Evolutionary conservation across 2,329 filamentous ascomycete genomes (phyloP).

Genomic region (Xylaria digitata): DNA sequence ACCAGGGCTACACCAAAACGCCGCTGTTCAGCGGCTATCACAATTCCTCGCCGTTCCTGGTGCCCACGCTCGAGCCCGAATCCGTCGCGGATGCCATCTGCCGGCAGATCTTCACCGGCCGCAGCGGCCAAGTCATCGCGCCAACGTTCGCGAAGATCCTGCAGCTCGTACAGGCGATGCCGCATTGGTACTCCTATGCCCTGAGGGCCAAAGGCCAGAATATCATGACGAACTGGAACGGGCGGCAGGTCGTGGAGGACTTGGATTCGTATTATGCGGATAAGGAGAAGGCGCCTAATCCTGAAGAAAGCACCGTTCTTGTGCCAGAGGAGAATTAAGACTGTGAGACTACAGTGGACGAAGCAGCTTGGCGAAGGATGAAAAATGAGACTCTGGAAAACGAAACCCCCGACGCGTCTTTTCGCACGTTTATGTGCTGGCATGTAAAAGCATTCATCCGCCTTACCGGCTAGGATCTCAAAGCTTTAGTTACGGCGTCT

Average conservation of each 20-base stretch:
- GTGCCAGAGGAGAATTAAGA: constrained; percentile 14
- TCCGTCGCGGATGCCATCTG: constrained; percentile 74
- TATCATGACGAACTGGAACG: constrained; percentile 59
- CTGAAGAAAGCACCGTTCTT: constrained; percentile 32
- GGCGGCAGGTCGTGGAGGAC: constrained; percentile 61
- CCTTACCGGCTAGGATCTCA: too few species aligned
- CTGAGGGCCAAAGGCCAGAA: constrained; percentile 58
- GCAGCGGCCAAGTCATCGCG: constrained; percentile 66
- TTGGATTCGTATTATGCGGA: constrained; percentile 54
- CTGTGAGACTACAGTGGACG: background rate
- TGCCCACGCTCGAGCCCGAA: constrained; percentile 67
- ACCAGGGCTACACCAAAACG: constrained; percentile 71
- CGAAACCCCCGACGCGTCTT: background rate
- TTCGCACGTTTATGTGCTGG: background rate
- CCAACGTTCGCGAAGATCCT: constrained; percentile 59
- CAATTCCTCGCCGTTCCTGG: constrained; percentile 61
- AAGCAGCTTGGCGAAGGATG: background rate
- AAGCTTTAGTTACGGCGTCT: too few species aligned
- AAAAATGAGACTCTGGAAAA: background rate
- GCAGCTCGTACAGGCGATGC: constrained; percentile 62
- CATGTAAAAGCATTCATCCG: too few species aligned
- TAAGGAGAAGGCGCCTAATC: constrained; percentile 29
- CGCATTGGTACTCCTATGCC: constrained; percentile 71
- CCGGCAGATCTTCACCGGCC: constrained; percentile 66
- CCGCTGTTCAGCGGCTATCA: constrained; percentile 69